Conservation (phyloP, 495 filamentous ascomycete genomes). For the Hypoxylon trugodes region DNA sequence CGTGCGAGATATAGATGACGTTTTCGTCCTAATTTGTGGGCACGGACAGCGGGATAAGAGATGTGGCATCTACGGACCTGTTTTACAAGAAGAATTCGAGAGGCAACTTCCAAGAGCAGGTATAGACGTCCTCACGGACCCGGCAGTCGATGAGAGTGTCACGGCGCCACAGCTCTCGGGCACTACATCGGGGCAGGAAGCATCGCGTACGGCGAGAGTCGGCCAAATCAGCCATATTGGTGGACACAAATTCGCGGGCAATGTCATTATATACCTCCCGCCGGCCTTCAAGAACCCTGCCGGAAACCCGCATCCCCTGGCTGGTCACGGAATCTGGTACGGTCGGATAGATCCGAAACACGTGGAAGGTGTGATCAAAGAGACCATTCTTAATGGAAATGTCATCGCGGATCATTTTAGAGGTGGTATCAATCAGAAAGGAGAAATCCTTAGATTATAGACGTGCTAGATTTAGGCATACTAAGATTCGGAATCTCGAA, state of each 20-base stretch:
- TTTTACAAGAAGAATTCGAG: constrained; percentile 74
- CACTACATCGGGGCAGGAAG: constrained; percentile 37
- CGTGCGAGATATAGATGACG: constrained; percentile 68
- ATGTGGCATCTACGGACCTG: constrained; percentile 81
- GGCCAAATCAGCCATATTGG: constrained; percentile 88
- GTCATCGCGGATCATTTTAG: constrained; percentile 81
- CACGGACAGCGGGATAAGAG: constrained; percentile 81
- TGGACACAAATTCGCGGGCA: constrained; percentile 93
- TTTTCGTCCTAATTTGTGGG: constrained; percentile 83
- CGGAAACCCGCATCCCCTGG: constrained; percentile 63
- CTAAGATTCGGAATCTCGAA: too few species aligned
- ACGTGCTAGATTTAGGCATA: background rate
- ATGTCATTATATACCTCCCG: constrained; percentile 90
- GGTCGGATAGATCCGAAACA: constrained; percentile 85
- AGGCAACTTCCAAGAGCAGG: constrained; percentile 46
- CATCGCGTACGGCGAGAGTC: constrained; percentile 61
- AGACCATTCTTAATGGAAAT: constrained; percentile 77
- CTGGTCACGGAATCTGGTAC: constrained; percentile 92
- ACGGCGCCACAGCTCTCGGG: constrained; percentile 31
- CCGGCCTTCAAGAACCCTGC: constrained; percentile 52
- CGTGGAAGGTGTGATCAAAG: constrained; percentile 83
- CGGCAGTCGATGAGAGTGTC: constrained; percentile 45
- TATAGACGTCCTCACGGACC: constrained; percentile 47
- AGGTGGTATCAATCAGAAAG: constrained; percentile 63
- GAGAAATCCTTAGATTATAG: constrained; percentile 54